Evolutionary conservation across 225 moss, liverwort and hornwort genomes (phyloP).

Genomic region (Rhytidiadelphus loreus): DNA sequence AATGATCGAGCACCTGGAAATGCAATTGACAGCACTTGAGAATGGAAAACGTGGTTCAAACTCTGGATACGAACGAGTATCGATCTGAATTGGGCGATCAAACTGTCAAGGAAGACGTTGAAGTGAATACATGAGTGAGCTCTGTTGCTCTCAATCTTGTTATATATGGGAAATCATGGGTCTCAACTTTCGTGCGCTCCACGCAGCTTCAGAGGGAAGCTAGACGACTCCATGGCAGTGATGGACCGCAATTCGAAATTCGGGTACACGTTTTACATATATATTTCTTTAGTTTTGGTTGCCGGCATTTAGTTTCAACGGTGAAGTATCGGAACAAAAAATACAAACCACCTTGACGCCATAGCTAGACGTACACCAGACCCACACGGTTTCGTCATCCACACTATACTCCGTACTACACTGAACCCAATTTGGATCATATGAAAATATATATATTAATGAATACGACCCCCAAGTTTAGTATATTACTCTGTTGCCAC

Average conservation of each 20-base stretch:
- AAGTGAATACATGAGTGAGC: neutral
- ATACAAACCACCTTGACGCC: too few species aligned
- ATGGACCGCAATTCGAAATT: neutral
- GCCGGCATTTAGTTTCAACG: neutral
- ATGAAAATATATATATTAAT: too few species aligned
- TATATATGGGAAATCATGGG: neutral
- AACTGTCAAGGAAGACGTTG: neutral
- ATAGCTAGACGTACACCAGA: too few species aligned
- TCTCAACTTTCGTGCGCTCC: neutral
- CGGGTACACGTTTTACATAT: neutral
- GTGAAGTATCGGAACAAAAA: neutral
- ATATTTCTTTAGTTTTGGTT: neutral
- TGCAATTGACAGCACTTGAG: neutral
- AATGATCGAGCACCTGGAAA: neutral
- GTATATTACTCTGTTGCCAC: neutral
- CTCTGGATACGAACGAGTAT: neutral
- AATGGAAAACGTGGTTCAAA: neutral
- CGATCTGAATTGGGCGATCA: too few species aligned
- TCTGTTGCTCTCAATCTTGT: too few species aligned
- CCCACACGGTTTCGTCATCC: neutral
- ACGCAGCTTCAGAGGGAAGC: neutral
- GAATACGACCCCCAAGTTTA: too few species aligned
- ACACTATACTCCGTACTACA: neutral
- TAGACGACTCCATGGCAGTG: neutral
- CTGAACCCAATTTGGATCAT: too few species aligned